A percentile compares a stretch with the other conserved stretches of the same genome.
These are phyloP conservation scores for Dryadomyces quercus-mongolicae DNA, from an alignment of 2,329 filamentous ascomycete species.

Conservation along the genomic window DNA sequence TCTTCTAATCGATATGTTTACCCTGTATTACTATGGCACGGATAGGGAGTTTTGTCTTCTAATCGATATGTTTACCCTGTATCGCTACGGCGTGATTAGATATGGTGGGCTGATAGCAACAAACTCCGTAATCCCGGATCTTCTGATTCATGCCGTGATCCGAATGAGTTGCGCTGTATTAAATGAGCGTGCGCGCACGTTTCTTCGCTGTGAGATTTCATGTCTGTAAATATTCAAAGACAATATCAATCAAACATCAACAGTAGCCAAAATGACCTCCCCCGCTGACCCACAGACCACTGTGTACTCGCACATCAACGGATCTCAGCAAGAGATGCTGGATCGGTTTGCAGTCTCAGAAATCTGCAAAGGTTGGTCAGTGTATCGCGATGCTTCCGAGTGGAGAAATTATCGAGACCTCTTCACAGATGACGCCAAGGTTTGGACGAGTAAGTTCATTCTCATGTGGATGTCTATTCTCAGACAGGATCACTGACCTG, in stretches of 20 bases:
- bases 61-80: too few relatives aligned
- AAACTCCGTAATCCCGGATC: too few relatives aligned
- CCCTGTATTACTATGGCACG: too few relatives aligned
- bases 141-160: too few relatives aligned
- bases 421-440: neutral
- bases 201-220: too few relatives aligned
- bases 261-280: neutral
- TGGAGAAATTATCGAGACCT: neutral
- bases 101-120: too few relatives aligned
- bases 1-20: too few relatives aligned
- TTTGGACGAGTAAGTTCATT: neutral
- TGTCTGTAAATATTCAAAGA: too few relatives aligned
- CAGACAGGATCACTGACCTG: neutral
- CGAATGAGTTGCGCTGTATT: too few relatives aligned
- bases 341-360: neutral
- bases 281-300: neutral
- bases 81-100: too few relatives aligned
- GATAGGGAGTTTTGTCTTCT: too few relatives aligned
- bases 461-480: neutral
- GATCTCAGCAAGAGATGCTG: neutral
- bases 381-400: neutral
- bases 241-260: neutral
- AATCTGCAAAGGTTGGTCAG: conserved; percentile 1
- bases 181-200: too few relatives aligned
- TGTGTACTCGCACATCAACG: conserved; percentile 1